Percentiles rank a stretch among this genome's conserved stretches.
Conservation (phyloP, 495 filamentous ascomycete species). For the Penicillium simplicissimum region DNA sequence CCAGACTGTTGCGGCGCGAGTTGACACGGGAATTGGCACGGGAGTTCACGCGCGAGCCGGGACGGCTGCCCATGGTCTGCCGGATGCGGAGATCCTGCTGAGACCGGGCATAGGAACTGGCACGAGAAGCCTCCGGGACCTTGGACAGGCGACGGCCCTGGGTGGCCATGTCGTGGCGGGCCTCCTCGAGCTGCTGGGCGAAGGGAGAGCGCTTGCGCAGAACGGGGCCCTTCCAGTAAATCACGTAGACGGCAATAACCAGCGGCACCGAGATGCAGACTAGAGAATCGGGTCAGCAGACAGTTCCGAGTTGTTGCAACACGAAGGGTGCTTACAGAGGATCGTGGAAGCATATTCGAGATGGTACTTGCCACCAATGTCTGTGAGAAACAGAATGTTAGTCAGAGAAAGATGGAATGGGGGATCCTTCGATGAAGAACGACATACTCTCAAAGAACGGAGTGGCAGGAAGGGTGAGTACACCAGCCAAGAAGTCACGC, state of each 20-base stretch:
- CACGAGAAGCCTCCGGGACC: constrained; percentile 41
- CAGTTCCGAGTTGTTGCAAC: background rate
- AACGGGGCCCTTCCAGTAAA: constrained; percentile 73
- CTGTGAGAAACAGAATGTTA: constrained; percentile 24
- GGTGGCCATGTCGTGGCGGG: constrained; percentile 41
- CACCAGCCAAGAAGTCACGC: constrained; percentile 80
- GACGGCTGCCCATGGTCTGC: constrained; percentile 44
- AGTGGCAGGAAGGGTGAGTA: constrained; percentile 71
- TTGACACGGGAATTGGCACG: constrained; percentile 38
- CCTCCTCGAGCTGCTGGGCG: constrained; percentile 66
- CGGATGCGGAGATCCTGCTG: constrained; percentile 53
- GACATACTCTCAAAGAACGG: constrained; percentile 61
- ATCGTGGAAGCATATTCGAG: constrained; percentile 72
- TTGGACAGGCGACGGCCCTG: constrained; percentile 42
- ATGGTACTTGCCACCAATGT: constrained; percentile 62
- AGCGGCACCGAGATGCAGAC: constrained; percentile 66
- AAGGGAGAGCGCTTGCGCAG: constrained; percentile 72
- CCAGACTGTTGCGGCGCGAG: constrained; percentile 42
- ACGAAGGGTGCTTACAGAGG: constrained; percentile 46
- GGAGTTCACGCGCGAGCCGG: constrained; percentile 38
- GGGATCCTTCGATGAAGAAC: background rate
- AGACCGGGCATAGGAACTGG: constrained; percentile 49
- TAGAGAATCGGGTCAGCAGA: constrained; percentile 11
- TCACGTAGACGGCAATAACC: constrained; percentile 71
- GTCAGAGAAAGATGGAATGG: background rate